Conservation (phyloP, 2,329 filamentous ascomycete species). For the Colletotrichum liaoningense region DNA sequence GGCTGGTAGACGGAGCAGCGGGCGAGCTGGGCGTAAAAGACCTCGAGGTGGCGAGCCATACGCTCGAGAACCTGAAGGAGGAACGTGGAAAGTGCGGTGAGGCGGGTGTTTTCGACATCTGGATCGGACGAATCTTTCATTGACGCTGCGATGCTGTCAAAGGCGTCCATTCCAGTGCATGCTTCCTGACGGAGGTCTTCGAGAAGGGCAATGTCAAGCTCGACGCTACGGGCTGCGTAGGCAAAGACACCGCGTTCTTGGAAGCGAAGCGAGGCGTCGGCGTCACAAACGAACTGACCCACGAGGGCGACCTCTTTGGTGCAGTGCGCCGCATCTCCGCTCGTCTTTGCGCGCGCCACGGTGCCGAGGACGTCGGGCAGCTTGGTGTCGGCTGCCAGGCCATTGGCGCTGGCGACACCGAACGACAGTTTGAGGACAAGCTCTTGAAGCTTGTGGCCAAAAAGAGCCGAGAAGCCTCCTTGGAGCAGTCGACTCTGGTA, state of each 20-base stretch:
- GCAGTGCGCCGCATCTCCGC: conserved; percentile 55
- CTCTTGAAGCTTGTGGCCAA: conserved; percentile 63
- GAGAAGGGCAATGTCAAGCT: conserved; percentile 63
- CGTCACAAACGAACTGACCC: conserved; percentile 60
- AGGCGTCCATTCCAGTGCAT: conserved; percentile 66
- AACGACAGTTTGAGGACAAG: conserved; percentile 65
- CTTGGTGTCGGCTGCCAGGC: conserved; percentile 46
- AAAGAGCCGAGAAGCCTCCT: conserved; percentile 60
- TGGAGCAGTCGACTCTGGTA: conserved; percentile 64
- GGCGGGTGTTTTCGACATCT: conserved; percentile 49
- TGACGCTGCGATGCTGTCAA: conserved; percentile 54
- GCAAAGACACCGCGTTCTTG: conserved; percentile 63
- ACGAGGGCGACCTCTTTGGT: conserved; percentile 62
- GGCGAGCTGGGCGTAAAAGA: conserved; percentile 63
- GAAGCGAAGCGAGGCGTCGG: conserved; percentile 56
- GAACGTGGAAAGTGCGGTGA: conserved; percentile 56
- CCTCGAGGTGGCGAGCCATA: conserved; percentile 61
- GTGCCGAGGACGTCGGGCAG: conserved; percentile 59
- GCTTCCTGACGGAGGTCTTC: conserved; percentile 64
- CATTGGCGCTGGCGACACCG: conserved; percentile 54
- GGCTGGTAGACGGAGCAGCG: conserved; percentile 62
- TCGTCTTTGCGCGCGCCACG: conserved; percentile 55
- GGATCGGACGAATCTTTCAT: conserved; percentile 44
- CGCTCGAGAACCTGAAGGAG: conserved; percentile 63
- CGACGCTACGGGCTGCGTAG: conserved; percentile 60